These are phyloP conservation scores for Populus tremula DNA, from an alignment of 345 rosid species.

Conservation along the genomic window DNA sequence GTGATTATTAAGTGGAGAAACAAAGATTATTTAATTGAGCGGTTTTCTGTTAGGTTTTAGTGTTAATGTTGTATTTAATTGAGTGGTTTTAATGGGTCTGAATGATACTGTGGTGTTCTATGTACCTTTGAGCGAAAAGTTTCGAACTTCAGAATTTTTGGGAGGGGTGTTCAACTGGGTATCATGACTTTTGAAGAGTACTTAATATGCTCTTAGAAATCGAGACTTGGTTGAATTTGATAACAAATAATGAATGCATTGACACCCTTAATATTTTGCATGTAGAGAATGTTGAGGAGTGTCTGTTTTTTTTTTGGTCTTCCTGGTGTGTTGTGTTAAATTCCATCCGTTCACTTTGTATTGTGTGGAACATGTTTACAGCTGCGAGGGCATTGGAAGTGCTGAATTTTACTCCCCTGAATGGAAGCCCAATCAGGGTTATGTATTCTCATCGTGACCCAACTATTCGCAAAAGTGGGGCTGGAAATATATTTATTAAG, in stretches of 20 bases:
- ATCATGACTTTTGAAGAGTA: not conserved
- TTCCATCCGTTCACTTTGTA: not conserved
- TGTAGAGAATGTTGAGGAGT: too few relatives aligned
- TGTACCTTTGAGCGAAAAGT: not conserved
- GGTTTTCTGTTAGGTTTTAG: not conserved
- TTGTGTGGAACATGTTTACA: conserved; percentile 25
- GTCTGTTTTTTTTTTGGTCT: not conserved
- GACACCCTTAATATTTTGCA: not conserved
- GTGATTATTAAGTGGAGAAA: not conserved
- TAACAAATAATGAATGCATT: conserved; percentile 2
- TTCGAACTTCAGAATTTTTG: not conserved
- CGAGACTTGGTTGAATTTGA: not conserved
- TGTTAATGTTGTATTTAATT: not conserved
- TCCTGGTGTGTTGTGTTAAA: not conserved
- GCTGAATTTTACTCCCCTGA: conserved; percentile 71
- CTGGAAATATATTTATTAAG: conserved; percentile 95
- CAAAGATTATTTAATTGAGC: not conserved
- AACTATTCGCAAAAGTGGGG: conserved; percentile 74
- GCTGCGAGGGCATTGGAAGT: conserved; percentile 83
- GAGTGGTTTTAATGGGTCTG: not conserved
- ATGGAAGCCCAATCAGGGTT: conserved; percentile 73
- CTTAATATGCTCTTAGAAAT: not conserved
- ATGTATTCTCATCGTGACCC: conserved; percentile 88
- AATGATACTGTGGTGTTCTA: not conserved
- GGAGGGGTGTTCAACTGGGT: not conserved